Conservation (phyloP, 108 stramenopile genomes). For the Nitzschia putrida region DNA sequence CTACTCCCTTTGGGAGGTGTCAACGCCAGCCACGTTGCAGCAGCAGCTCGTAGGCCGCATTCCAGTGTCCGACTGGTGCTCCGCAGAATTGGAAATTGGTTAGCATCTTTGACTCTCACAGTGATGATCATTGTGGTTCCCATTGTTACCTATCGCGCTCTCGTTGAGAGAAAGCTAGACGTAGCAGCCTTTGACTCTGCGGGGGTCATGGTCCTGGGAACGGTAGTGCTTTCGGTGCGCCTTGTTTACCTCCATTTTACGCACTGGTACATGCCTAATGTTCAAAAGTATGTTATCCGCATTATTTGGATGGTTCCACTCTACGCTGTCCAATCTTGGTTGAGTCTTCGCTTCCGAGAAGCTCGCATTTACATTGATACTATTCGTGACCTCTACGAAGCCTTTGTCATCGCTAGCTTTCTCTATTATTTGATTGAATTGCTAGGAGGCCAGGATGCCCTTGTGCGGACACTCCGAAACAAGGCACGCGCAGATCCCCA, state of each 20-base stretch:
- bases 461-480: slow-evolving; percentile 56
- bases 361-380: slow-evolving; percentile 79
- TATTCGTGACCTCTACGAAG: slow-evolving; percentile 85
- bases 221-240: slow-evolving; percentile 66
- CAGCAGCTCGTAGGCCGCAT: slow-evolving; percentile 22
- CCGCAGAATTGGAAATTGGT: slow-evolving; percentile 41
- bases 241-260: slow-evolving; percentile 81
- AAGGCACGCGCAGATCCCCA: slow-evolving; percentile 43
- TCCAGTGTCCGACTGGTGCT: slow-evolving; percentile 33
- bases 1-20: slow-evolving; percentile 15
- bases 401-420: slow-evolving; percentile 92
- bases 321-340: slow-evolving; percentile 90
- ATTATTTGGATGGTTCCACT: slow-evolving; percentile 94
- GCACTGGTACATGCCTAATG: slow-evolving; percentile 88
- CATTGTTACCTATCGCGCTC: slow-evolving; percentile 43
- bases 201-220: slow-evolving; percentile 74
- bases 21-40: slow-evolving; percentile 10
- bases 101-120: slow-evolving; percentile 39
- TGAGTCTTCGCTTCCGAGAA: slow-evolving; percentile 75
- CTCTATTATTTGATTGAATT: slow-evolving; percentile 88
- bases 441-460: slow-evolving; percentile 83
- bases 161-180: slow-evolving; percentile 43
- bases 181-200: slow-evolving; percentile 79
- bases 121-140: slow-evolving; percentile 49
- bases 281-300: slow-evolving; percentile 88